Evolutionary conservation across 2,329 filamentous ascomycete genomes (phyloP), one percentile per base, ranked within the genome.

Genomic region (Botryotinia convoluta): DNA sequence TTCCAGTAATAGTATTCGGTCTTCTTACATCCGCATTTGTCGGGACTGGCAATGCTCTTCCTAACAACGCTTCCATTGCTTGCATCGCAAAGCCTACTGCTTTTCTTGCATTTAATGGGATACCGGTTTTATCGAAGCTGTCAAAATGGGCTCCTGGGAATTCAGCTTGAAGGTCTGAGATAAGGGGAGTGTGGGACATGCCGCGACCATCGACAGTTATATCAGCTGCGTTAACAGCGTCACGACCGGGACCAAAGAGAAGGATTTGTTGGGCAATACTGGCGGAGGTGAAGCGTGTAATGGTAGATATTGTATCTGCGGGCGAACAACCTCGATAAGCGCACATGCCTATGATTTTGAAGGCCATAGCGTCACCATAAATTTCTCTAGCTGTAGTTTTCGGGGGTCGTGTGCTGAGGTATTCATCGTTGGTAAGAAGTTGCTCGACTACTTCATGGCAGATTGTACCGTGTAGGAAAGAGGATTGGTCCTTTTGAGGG

Each of bases 11-110:
- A 18, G 79, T 80, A 64, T 81, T 81, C 3, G 79, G 80, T n/a
- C 79, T 71, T 65, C 79, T 75, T 4, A 80, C 79, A 72, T 80
- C 75, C 2, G 79, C 79, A 74, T 81, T 81, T 7, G 77, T 79
- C 5, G 80, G 78, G 0, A 81, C 78, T 14, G 78, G 78, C 9
- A 80, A 69, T 22, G 80, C 80, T 73, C 80, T 72, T 29, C 80
- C 80, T 2, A 81, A 74, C 12, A 81, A 63, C 44, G 80, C 79
- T 70, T 81, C 80, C 78, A 81, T 80, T 20, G 80, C 80, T 65
- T 81, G 80, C 79, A 81, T 80, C 2, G 80, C 80, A 62, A 81
- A 81, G 1, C 79, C 79, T 0, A 81, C 79, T 14, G 80, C 79
- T 69, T 81, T 80, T 74, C 81, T 81, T 20, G 79, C 80, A 72